Conservation (phyloP, 345 rosid species). For the Eucalyptus pumila region DNA sequence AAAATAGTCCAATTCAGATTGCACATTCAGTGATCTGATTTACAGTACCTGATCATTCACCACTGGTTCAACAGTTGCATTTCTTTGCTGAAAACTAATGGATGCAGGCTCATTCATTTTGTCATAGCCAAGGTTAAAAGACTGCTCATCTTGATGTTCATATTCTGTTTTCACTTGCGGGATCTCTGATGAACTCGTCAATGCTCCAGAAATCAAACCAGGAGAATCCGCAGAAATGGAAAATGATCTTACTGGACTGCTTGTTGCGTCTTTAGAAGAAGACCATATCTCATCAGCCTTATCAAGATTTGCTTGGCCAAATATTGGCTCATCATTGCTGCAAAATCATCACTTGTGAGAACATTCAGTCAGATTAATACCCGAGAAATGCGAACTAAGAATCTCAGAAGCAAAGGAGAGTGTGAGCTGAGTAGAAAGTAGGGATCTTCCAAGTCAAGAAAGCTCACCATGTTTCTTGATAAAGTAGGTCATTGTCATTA, state of each 20-base stretch:
- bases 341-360: conserved; percentile 92
- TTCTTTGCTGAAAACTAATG: conserved; percentile 16
- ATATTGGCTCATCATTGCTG: conserved; percentile 87
- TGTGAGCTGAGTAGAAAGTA: not conserved
- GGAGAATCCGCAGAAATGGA: conserved; percentile 35
- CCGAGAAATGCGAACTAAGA: not conserved
- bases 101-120: conserved; percentile 28
- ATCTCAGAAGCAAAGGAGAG: not conserved
- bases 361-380: conserved; percentile 55
- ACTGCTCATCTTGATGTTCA: conserved; percentile 35
- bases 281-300: conserved; percentile 70
- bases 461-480: not conserved
- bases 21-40: not conserved
- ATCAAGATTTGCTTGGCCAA: conserved; percentile 61
- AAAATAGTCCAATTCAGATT: not conserved
- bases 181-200: conserved; percentile 14
- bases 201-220: conserved; percentile 25
- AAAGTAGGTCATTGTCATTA: not conserved
- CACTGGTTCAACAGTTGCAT: conserved; percentile 4
- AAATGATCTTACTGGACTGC: conserved; percentile 37
- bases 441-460: not conserved
- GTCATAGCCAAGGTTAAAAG: conserved; percentile 17
- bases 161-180: conserved; percentile 31
- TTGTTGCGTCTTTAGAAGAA: conserved; percentile 46
- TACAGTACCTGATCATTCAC: conserved; percentile 42